These are phyloP conservation scores for Trametes coccinea DNA, from an alignment of 768 basidiomycete species.

Conservation along the genomic window DNA sequence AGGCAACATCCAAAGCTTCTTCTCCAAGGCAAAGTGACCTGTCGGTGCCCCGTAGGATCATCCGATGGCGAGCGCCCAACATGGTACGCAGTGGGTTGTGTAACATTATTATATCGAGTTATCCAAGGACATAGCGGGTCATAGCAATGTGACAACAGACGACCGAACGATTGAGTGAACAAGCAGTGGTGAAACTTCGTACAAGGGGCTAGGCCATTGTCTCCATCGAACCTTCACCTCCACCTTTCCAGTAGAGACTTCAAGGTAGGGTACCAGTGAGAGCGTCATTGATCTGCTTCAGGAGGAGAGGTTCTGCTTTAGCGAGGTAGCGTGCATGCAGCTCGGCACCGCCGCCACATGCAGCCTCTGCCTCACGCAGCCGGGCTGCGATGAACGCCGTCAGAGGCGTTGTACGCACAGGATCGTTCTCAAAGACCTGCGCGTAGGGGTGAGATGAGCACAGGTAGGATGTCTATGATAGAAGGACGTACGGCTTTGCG, in stretches of 20 bases:
- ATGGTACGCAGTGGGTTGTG: not conserved
- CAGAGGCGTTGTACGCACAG: slow-evolving; percentile 67
- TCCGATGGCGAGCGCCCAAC: too few relatives aligned
- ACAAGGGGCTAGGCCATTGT: too few relatives aligned
- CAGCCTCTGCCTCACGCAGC: slow-evolving; percentile 63
- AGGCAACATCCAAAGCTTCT: slow-evolving; percentile 29
- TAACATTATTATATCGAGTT: slow-evolving; percentile 1
- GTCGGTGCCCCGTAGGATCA: too few relatives aligned
- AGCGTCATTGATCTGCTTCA: slow-evolving; percentile 56
- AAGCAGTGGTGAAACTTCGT: not conserved
- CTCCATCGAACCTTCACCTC: not conserved
- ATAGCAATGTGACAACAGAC: not conserved
- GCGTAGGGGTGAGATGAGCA: not conserved
- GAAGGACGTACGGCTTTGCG: slow-evolving; percentile 57
- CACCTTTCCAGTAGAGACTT: not conserved
- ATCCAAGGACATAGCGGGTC: not conserved
- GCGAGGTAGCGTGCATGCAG: slow-evolving; percentile 64
- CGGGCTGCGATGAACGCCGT: slow-evolving; percentile 56
- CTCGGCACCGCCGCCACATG: slow-evolving; percentile 54
- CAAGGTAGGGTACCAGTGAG: slow-evolving; percentile 18
- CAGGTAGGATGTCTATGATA: not conserved
- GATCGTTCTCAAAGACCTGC: slow-evolving; percentile 71
- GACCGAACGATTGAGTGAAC: not conserved
- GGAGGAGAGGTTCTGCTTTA: slow-evolving; percentile 70
- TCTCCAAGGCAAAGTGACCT: slow-evolving; percentile 13